Evolutionary conservation across 805 yeast genomes (phyloP).

Genomic region (Deakozyma indianensis): DNA sequence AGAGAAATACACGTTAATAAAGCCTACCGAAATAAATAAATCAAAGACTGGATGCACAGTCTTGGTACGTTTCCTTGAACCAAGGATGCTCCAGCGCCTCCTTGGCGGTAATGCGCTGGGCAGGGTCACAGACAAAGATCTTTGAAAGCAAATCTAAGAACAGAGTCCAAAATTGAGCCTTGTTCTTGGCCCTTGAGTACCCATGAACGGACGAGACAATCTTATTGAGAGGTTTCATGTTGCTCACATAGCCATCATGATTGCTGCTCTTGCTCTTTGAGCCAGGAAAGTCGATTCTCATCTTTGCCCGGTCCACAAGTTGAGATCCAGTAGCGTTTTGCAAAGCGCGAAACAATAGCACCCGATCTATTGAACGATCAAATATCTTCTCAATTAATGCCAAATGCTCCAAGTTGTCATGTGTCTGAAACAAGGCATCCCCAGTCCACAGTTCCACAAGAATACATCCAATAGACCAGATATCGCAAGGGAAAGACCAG

Average conservation of each 20-base stretch:
- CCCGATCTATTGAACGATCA: slow-evolving; percentile 28
- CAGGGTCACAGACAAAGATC: slow-evolving; percentile 59
- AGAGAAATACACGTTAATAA: neutral
- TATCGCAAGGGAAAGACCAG: slow-evolving; percentile 93
- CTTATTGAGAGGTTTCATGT: slow-evolving; percentile 7
- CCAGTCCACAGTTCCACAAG: slow-evolving; percentile 86
- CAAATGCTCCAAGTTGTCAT: slow-evolving; percentile 85
- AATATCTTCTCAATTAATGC: slow-evolving; percentile 85
- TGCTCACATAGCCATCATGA: slow-evolving; percentile 5
- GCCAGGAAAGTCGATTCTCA: slow-evolving; percentile 22
- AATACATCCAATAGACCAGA: slow-evolving; percentile 95
- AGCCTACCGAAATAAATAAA: slow-evolving; percentile 3
- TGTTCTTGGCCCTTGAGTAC: slow-evolving; percentile 28
- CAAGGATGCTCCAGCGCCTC: slow-evolving; percentile 75
- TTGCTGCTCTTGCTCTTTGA: slow-evolving; percentile 17
- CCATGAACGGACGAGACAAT: slow-evolving; percentile 9
- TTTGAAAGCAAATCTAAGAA: slow-evolving; percentile 56
- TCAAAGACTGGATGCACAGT: neutral
- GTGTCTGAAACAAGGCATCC: slow-evolving; percentile 87
- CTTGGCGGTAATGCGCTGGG: slow-evolving; percentile 55
- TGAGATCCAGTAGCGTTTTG: slow-evolving; percentile 9
- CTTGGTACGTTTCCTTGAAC: slow-evolving; percentile 27
- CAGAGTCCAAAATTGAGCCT: slow-evolving; percentile 56
- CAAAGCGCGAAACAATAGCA: slow-evolving; percentile 14
- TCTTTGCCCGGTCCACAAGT: slow-evolving; percentile 10